Conservation (phyloP, 2,329 filamentous ascomycete genomes). For the Fusarium sp. region DNA sequence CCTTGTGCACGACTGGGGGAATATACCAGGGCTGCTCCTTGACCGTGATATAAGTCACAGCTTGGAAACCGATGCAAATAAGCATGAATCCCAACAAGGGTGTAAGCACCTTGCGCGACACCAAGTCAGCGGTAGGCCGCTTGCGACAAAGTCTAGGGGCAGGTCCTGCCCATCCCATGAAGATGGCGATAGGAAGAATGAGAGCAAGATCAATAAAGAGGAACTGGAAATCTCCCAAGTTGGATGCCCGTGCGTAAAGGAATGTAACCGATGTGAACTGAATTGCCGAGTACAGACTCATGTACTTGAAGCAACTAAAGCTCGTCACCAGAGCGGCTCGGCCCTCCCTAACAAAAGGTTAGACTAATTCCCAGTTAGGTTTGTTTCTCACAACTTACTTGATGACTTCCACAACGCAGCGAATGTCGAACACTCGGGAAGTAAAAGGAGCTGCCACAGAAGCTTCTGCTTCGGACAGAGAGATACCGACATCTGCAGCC, state of each 20-base stretch:
- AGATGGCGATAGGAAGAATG: constrained; percentile 95
- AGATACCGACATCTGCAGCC: constrained; percentile 97
- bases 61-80: constrained; percentile 83
- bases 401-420: constrained; percentile 93
- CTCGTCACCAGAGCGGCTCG: constrained; percentile 96
- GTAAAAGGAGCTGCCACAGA: constrained; percentile 99
- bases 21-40: constrained; percentile 87
- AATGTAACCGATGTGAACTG: constrained; percentile 98
- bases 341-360: constrained; percentile 74
- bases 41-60: constrained; percentile 79
- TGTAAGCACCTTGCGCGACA: constrained; percentile 90
- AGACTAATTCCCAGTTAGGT: constrained; percentile 17
- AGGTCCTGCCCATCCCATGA: constrained; percentile 98
- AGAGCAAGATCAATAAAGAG: constrained; percentile 93
- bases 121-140: constrained; percentile 89
- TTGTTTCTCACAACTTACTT: constrained; percentile 61
- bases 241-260: constrained; percentile 91
- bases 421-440: constrained; percentile 94
- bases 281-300: constrained; percentile 99
- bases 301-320: constrained; percentile 99
- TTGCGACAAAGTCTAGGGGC: constrained; percentile 83
- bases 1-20: constrained; percentile 80
- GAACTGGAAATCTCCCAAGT: constrained; percentile 97
- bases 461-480: constrained; percentile 95
- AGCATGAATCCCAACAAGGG: constrained; percentile 90